Conservation (phyloP, 768 basidiomycete genomes). For the Dioszegia hungarica region DNA sequence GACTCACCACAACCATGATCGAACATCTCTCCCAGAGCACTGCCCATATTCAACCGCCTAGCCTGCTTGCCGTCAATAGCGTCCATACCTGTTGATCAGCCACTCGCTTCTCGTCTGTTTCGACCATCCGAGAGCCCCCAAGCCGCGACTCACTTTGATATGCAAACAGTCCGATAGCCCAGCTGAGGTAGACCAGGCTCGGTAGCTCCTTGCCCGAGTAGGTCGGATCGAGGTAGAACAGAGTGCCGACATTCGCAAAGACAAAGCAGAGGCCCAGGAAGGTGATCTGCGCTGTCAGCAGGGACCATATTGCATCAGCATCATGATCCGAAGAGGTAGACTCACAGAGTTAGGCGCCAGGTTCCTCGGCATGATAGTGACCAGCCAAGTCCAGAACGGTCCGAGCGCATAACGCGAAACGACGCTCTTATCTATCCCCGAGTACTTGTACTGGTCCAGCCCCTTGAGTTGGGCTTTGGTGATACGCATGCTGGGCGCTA, state of each 20-base stretch:
- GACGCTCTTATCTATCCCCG: constrained; percentile 69
- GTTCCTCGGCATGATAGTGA: constrained; percentile 75
- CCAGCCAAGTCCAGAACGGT: constrained; percentile 88
- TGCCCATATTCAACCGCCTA: constrained; percentile 91
- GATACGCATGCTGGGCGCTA: constrained; percentile 47
- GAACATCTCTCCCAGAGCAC: constrained; percentile 95
- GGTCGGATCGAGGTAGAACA: constrained; percentile 74
- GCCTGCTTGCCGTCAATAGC: constrained; percentile 70
- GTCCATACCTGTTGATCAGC: constrained; percentile 21
- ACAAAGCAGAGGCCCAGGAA: constrained; percentile 77
- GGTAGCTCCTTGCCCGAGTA: constrained; percentile 53
- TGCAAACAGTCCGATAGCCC: constrained; percentile 79
- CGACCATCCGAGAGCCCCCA: too few relatives aligned
- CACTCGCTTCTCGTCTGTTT: too few relatives aligned
- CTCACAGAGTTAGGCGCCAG: constrained; percentile 86
- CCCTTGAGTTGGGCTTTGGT: constrained; percentile 65
- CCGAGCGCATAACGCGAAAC: constrained; percentile 56
- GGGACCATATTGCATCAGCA: neutral
- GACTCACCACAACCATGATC: constrained; percentile 68
- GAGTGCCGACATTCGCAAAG: constrained; percentile 72
- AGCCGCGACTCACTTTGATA: constrained; percentile 62
- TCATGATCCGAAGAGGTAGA: constrained; percentile 5
- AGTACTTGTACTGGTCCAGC: constrained; percentile 72
- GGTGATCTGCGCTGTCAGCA: constrained; percentile 64
- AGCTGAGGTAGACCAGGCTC: constrained; percentile 86